Conservation (phyloP, 768 basidiomycete species). For the Pilatotrama ljubarskyi region DNA sequence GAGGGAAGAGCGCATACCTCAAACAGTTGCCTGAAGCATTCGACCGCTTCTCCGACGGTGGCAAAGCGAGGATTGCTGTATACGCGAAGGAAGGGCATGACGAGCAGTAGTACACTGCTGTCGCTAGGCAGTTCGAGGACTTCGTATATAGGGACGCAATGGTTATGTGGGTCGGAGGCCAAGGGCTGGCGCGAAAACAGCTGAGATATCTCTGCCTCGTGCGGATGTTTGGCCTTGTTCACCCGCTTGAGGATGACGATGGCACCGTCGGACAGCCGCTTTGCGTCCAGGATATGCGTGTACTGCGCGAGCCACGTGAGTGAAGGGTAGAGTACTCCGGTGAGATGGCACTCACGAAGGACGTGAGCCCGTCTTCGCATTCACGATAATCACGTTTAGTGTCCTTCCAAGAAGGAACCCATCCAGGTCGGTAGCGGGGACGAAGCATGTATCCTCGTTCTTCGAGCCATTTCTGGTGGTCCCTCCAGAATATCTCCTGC, state of each 20-base stretch:
- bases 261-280: not conserved
- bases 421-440: conserved; percentile 16
- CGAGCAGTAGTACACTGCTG: conserved; percentile 26
- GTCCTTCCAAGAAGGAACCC: conserved; percentile 19
- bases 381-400: not conserved
- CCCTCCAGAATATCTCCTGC: conserved; percentile 12
- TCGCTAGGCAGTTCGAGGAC: conserved; percentile 3
- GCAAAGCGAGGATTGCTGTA: conserved; percentile 34
- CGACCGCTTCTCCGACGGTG: conserved; percentile 38
- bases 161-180: conserved; percentile 18
- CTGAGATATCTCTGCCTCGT: conserved; percentile 8
- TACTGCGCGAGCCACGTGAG: not conserved
- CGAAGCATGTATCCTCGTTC: conserved; percentile 10
- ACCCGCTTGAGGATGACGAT: conserved; percentile 4
- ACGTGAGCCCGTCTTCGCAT: not conserved
- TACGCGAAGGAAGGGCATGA: conserved; percentile 35
- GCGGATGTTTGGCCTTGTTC: not conserved
- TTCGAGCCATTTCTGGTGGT: conserved; percentile 10
- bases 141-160: conserved; percentile 19
- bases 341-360: not conserved
- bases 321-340: no score
- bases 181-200: conserved; percentile 1
- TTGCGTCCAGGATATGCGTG: conserved; percentile 8
- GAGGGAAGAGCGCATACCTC: conserved; percentile 28
- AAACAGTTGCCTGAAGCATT: conserved; percentile 36